phyloP scores from a whole-genome alignment of 345 rosid genomes.

The Cochlearia excelsa region DNA sequence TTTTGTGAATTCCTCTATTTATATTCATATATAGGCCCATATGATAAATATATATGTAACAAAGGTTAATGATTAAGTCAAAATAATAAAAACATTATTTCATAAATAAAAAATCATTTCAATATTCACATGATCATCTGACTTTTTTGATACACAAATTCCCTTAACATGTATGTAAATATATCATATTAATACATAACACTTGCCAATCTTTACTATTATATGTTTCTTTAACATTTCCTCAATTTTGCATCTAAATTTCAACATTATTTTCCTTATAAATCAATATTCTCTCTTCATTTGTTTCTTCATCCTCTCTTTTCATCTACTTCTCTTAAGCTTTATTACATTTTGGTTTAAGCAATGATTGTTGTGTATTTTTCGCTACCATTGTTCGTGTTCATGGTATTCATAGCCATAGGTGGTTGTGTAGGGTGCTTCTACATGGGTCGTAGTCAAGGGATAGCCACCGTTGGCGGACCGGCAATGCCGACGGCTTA shows the following conservation, averaged over 20 bases:
- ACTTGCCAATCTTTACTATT: constrained; percentile 2
- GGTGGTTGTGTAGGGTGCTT: constrained; percentile 33
- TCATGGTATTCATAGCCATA: constrained; percentile 23
- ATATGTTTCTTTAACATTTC: constrained; percentile 1
- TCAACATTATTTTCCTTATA: constrained; percentile 15
- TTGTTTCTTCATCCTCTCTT: neutral
- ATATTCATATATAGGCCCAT: too few species aligned
- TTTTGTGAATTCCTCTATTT: too few species aligned
- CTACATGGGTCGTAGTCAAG: constrained; percentile 27
- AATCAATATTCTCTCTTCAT: neutral
- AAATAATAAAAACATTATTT: too few species aligned
- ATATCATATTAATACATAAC: constrained; percentile 5
- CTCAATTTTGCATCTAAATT: neutral
- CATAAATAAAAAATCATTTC: too few species aligned
- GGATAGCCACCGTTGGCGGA: neutral
- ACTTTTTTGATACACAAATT: constrained; percentile 21
- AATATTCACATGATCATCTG: constrained; percentile 15
- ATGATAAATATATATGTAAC: too few species aligned
- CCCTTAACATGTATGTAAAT: constrained; percentile 1
- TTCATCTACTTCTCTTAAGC: neutral
- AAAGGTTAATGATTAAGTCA: too few species aligned
- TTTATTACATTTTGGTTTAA: neutral
- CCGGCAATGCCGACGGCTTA: constrained; percentile 22
- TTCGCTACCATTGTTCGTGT: constrained; percentile 29
- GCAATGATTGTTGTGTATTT: constrained; percentile 17